These are phyloP conservation scores for Dictyostelium citrinum DNA, from an alignment of 78 protist genomes.

Conservation along the genomic window DNA sequence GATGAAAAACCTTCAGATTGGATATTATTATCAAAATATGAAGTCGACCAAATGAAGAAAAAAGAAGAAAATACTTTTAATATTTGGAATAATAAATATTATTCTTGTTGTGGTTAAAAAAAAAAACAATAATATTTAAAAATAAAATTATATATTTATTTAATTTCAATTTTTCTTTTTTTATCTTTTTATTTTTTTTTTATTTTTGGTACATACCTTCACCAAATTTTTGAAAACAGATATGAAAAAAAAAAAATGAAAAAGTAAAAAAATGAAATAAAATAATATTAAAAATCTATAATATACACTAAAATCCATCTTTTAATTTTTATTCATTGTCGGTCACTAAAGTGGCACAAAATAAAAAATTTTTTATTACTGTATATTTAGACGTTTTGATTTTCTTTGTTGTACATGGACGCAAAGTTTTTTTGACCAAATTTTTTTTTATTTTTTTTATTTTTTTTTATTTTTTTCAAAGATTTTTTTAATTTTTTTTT, in stretches of 20 bases:
- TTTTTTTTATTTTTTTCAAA: neutral
- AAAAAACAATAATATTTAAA: neutral
- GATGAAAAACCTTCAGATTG: neutral
- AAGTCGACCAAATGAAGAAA: neutral
- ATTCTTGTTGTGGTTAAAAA: constrained; percentile 52
- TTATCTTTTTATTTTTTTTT: neutral
- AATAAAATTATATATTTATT: neutral
- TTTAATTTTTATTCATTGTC: no score
- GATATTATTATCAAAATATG: constrained; percentile 1
- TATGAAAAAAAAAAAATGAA: no score
- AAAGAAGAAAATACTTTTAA: neutral
- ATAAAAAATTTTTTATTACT: no score
- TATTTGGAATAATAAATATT: constrained; percentile 67
- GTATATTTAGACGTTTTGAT: no score
- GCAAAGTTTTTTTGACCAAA: no score
- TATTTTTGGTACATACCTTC: neutral
- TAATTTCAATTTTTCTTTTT: neutral
- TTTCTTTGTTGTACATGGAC: no score
- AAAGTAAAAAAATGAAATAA: no score
- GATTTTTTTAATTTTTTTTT: neutral
- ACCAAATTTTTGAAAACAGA: neutral
- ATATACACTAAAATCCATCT: no score
- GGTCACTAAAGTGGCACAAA: no score
- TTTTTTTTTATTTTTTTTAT: neutral
- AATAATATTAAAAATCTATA: no score